Conservation (phyloP, 2,329 filamentous ascomycete species). For the Trichophyton equinum region DNA sequence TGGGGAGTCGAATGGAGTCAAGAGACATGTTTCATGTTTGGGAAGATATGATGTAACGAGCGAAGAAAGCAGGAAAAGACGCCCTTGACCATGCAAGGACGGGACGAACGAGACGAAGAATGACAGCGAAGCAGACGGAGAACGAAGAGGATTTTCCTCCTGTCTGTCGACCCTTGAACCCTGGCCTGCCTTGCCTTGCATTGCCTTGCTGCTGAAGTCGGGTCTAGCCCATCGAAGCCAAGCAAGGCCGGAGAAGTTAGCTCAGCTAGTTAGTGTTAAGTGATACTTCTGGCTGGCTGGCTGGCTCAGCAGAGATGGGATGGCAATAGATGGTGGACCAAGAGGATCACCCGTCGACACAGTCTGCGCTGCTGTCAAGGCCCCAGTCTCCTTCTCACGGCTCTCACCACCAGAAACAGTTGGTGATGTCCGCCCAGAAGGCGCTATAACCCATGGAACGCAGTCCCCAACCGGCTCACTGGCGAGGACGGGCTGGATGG, state of each 20-base stretch:
- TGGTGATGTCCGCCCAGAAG: conserved; percentile 49
- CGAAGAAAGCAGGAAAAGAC: background rate
- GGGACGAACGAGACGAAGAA: background rate
- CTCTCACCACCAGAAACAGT: conserved; percentile 52
- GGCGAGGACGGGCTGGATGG: conserved; percentile 15
- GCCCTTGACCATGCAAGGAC: background rate
- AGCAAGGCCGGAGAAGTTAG: background rate
- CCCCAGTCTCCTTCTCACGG: conserved; percentile 45
- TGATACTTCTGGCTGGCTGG: too few relatives aligned
- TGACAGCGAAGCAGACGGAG: too few relatives aligned
- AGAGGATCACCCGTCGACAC: conserved; percentile 36
- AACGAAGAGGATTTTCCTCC: too few relatives aligned
- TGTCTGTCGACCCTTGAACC: too few relatives aligned
- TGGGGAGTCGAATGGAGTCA: too few relatives aligned
- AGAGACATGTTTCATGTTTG: background rate
- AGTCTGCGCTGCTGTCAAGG: conserved; percentile 40
- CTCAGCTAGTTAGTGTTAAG: background rate
- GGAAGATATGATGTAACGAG: background rate
- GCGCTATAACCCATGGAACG: conserved; percentile 45
- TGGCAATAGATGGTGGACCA: background rate
- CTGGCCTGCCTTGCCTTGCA: too few relatives aligned
- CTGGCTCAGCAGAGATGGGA: background rate
- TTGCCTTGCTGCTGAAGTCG: too few relatives aligned
- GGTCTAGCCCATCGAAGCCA: background rate
- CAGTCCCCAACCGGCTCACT: conserved; percentile 50